These are phyloP conservation scores for Bruguiera parviflora DNA, from an alignment of 345 rosid species.

Conservation along the genomic window DNA sequence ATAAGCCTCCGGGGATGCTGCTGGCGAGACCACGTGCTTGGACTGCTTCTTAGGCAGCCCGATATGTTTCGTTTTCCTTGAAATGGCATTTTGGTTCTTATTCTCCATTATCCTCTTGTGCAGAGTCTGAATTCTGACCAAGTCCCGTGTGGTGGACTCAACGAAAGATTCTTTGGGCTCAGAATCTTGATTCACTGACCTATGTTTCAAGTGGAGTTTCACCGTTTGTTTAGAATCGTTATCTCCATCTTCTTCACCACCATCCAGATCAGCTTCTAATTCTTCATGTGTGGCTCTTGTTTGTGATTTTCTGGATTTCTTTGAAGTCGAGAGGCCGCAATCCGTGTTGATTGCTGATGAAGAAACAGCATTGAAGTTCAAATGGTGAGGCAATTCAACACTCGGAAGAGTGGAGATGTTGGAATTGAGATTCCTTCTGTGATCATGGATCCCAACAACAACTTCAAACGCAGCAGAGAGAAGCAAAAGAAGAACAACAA, in stretches of 20 bases:
- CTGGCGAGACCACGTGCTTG: slow-evolving; percentile 22
- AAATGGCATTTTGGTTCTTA: slow-evolving; percentile 65
- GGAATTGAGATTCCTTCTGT: slow-evolving; percentile 15
- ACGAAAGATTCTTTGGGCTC: slow-evolving; percentile 42
- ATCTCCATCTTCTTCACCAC: neutral
- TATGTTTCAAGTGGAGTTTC: slow-evolving; percentile 63
- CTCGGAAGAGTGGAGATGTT: slow-evolving; percentile 59
- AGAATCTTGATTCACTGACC: slow-evolving; percentile 29
- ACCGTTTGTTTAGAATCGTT: slow-evolving; percentile 34
- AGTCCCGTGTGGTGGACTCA: slow-evolving; percentile 53
- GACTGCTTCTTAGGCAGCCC: slow-evolving; percentile 7
- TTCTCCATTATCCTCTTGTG: slow-evolving; percentile 57
- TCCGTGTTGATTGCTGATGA: slow-evolving; percentile 46
- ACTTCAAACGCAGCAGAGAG: slow-evolving; percentile 35
- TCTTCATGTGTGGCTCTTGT: neutral
- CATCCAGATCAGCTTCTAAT: neutral
- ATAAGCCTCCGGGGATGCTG: slow-evolving; percentile 31
- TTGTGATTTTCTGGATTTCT: slow-evolving; percentile 25
- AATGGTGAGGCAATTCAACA: slow-evolving; percentile 52
- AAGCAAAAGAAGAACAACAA: slow-evolving; percentile 36
- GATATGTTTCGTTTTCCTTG: slow-evolving; percentile 34
- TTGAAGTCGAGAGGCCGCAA: slow-evolving; percentile 44
- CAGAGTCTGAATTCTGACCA: slow-evolving; percentile 68
- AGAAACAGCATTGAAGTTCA: slow-evolving; percentile 73
- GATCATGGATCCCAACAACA: slow-evolving; percentile 34